Evolutionary conservation across 1,284 basidiomycete genomes (phyloP), one percentile per base, ranked within the genome.

Genomic region (Leccinum griseonigrum): DNA sequence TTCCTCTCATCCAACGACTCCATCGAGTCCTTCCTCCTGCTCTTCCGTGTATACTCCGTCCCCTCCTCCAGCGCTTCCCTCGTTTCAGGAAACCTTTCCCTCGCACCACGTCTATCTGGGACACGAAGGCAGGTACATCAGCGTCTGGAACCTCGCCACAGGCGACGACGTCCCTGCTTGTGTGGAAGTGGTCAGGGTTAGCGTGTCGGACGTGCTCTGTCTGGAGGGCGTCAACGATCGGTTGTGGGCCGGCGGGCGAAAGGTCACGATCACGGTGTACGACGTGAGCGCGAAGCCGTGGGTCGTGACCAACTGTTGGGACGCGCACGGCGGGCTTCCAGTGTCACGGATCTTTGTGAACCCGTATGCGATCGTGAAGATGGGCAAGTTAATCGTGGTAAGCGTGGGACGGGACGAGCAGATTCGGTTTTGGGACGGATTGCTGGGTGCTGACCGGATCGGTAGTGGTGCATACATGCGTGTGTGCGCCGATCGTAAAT

Each of bases 91-190:
- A 95, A 85, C 78, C 94, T 95, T 79, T 93, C 75, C 18, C 81
- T 75, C 88, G 0, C 80, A 83, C 1, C 75, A 79, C 18, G 89
- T 94, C 32, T 98, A 89, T 69, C 79, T 99, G n/a, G 95, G 92
- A 0, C 97, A 99, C 69, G 96, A 98, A 74, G 94, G 92, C 51
- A 97, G 97, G 0, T 90, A 83, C 68, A 81, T 98, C 63, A 89
- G 88, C 1, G 78, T 95, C 10, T 98, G 95, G 94, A 72, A 75
- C n/a, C 64, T 84, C 9, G 76, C 76, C 2, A 78, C 77, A 0
- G 77, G 76, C 4, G 84, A 85, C 60, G 83, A 82, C 48, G 57
- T 68, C 5, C 88, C 89, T 0, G 68, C 71, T 9, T 94, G 88
- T 68, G 67, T 84, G 9, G 86, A 91, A 64, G 84, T 88, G 34